These are phyloP conservation scores for Meyerozyma sp. DNA, from an alignment of 1,139 yeast genomes.

Conservation along the genomic window DNA sequence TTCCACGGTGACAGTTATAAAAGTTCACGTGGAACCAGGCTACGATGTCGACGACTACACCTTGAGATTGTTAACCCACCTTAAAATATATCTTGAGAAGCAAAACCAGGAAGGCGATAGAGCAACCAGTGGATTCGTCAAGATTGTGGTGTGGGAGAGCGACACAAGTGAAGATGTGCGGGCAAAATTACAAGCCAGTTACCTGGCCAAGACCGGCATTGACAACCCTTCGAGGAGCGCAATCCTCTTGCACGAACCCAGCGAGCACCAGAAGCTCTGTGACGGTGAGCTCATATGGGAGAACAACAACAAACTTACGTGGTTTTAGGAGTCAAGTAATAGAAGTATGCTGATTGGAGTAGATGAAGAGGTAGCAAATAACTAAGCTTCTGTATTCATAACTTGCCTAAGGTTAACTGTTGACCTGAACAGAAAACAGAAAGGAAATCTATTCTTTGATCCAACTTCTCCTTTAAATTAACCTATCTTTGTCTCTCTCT, in stretches of 20 bases:
- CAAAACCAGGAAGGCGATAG: slow-evolving; percentile 18
- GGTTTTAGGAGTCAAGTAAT: slow-evolving; percentile 27
- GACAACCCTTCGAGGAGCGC: slow-evolving; percentile 37
- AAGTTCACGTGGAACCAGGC: slow-evolving; percentile 18
- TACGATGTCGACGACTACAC: slow-evolving; percentile 14
- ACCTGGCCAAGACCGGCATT: slow-evolving; percentile 15
- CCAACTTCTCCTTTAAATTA: no score
- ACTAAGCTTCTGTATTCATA: no score
- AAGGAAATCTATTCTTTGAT: no score
- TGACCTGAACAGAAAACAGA: no score
- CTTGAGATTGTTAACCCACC: slow-evolving; percentile 19
- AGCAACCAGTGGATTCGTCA: slow-evolving; percentile 14
- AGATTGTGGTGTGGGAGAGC: slow-evolving; percentile 15
- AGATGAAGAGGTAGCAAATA: background rate
- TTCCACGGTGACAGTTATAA: slow-evolving; percentile 23
- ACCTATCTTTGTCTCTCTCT: background rate
- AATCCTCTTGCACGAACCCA: slow-evolving; percentile 18
- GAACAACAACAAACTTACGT: slow-evolving; percentile 39
- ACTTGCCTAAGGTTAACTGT: no score
- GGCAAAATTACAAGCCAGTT: slow-evolving; percentile 11
- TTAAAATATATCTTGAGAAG: slow-evolving; percentile 15
- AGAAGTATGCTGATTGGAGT: no score
- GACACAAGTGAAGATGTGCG: slow-evolving; percentile 13
- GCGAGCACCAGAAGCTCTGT: slow-evolving; percentile 4
- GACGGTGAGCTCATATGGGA: slow-evolving; percentile 33